Percentiles rank a stretch among this genome's conserved stretches.
Evolutionary conservation across 306 rosid genomes (phyloP).

Genomic region (Medicago ruthenica): DNA sequence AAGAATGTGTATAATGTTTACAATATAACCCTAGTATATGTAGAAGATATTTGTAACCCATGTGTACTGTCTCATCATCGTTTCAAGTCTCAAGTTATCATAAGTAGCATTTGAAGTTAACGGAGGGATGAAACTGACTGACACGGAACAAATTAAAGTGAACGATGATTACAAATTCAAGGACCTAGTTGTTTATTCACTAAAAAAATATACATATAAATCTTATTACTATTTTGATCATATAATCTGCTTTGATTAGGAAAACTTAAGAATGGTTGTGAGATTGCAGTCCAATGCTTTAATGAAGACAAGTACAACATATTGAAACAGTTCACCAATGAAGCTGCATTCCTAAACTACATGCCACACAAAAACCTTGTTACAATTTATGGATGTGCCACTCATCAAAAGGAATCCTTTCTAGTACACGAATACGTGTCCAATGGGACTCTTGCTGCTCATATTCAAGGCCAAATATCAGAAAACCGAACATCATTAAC

Average conservation of each 20-base stretch:
- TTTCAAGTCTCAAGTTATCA: background rate
- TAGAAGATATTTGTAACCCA: background rate
- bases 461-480: slow-evolving; percentile 1
- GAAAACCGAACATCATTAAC: background rate
- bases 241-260: slow-evolving; percentile 9
- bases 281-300: slow-evolving; percentile 22
- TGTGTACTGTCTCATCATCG: background rate
- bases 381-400: slow-evolving; percentile 23
- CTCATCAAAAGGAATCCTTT: slow-evolving; percentile 4
- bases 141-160: background rate
- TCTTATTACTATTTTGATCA: background rate
- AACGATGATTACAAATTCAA: background rate
- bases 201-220: background rate
- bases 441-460: slow-evolving; percentile 39
- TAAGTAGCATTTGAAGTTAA: background rate
- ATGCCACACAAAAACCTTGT: slow-evolving; percentile 40
- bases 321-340: slow-evolving; percentile 25
- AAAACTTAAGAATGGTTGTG: slow-evolving; percentile 35
- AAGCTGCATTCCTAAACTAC: background rate
- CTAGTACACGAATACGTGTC: slow-evolving; percentile 34
- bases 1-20: background rate
- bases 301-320: background rate
- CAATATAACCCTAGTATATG: background rate
- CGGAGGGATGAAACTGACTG: background rate
- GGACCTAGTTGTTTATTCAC: background rate